Conservation (phyloP, 192 early-diverging fungal species). For the Entomortierella chlamydospora region DNA sequence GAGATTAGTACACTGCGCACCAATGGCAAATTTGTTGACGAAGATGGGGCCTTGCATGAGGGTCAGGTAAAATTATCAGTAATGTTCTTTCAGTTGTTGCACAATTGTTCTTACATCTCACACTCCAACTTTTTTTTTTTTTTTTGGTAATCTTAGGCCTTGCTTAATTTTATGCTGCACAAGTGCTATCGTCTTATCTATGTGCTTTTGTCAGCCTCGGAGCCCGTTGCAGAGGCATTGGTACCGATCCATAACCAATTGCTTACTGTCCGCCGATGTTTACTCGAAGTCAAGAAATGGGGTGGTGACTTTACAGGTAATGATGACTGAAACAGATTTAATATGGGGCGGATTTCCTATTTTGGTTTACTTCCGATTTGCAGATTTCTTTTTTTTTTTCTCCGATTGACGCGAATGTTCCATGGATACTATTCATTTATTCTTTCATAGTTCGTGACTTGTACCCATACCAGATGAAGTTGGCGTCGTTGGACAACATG, state of each 20-base stretch:
- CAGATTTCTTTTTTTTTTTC: no score
- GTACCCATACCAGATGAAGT: slow-evolving; percentile 91
- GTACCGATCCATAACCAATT: slow-evolving; percentile 91
- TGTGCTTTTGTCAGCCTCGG: slow-evolving; percentile 82
- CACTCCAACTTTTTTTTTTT: not conserved
- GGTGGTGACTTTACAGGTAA: slow-evolving; percentile 78
- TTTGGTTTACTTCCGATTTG: no score
- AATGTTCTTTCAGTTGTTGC: not conserved
- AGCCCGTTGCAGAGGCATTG: slow-evolving; percentile 83
- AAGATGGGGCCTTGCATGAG: slow-evolving; percentile 70
- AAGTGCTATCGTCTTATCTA: slow-evolving; percentile 89
- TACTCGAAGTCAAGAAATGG: slow-evolving; percentile 85
- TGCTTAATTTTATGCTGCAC: slow-evolving; percentile 81
- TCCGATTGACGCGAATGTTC: no score
- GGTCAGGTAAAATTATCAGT: slow-evolving; percentile 76
- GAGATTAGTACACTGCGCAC: slow-evolving; percentile 86
- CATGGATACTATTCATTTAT: no score
- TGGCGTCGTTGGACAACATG: slow-evolving; percentile 83
- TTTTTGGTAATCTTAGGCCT: slow-evolving; percentile 46
- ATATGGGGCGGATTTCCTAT: no score
- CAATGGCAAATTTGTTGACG: slow-evolving; percentile 87
- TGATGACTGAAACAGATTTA: not conserved
- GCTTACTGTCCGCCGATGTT: slow-evolving; percentile 80
- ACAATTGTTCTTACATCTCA: not conserved
- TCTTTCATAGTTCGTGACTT: slow-evolving; percentile 67